Evolutionary conservation across 495 filamentous ascomycete genomes (phyloP).

Genomic region (Beverwykella pulmonaria): DNA sequence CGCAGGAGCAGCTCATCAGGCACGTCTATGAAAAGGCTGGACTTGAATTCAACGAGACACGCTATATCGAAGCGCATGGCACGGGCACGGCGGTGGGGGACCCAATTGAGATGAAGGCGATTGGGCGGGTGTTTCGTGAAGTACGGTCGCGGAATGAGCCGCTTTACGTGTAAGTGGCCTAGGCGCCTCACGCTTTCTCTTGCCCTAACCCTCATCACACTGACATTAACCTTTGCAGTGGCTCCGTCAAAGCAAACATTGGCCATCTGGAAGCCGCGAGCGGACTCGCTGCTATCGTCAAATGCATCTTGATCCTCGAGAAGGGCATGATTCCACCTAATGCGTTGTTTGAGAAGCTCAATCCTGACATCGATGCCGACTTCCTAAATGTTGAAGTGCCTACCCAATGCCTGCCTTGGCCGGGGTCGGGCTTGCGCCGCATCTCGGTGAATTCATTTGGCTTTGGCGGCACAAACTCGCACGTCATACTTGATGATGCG

Average conservation of each 20-base stretch:
- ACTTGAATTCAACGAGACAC: conserved; percentile 34
- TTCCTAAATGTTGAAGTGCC: conserved; percentile 24
- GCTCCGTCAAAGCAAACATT: conserved; percentile 62
- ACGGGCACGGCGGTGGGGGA: conserved; percentile 47
- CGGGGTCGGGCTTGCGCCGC: conserved; percentile 38
- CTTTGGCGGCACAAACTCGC: conserved; percentile 44
- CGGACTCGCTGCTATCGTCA: conserved; percentile 50
- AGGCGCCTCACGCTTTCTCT: too few species aligned
- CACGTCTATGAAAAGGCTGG: not conserved
- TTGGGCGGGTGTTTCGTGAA: conserved; percentile 44
- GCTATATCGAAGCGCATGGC: conserved; percentile 28
- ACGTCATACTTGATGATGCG: conserved; percentile 47
- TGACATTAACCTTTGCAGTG: conserved; percentile 46
- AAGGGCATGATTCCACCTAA: conserved; percentile 48
- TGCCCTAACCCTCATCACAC: not conserved
- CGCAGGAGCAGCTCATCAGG: conserved; percentile 13
- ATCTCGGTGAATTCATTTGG: conserved; percentile 38
- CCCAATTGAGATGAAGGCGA: conserved; percentile 61
- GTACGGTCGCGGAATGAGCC: conserved; percentile 47
- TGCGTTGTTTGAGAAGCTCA: conserved; percentile 39
- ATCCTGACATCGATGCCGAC: conserved; percentile 40
- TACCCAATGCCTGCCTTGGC: conserved; percentile 35
- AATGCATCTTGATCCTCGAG: conserved; percentile 48
- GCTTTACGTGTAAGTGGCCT: conserved; percentile 7
- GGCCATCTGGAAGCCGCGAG: conserved; percentile 46